A percentile compares a stretch with the other conserved stretches of the same genome.
Conservation (phyloP, 116 monocot genomes). For the Papilionanthe hybrid region DNA sequence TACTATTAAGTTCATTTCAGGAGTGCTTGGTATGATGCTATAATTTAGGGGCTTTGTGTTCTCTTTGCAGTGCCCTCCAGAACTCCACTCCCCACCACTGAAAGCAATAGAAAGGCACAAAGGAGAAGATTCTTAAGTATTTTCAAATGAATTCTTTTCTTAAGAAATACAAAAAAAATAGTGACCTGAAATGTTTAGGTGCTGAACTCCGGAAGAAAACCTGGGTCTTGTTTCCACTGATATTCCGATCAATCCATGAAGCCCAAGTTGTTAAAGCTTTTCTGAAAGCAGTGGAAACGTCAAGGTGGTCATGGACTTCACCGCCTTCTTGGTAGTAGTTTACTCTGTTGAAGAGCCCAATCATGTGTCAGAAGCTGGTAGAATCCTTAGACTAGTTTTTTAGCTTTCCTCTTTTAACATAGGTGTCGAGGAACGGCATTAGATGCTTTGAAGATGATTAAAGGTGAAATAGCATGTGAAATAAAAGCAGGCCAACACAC, state of each 20-base stretch:
- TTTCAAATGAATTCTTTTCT: background rate
- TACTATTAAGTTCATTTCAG: constrained; percentile 51
- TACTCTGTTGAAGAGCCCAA: constrained; percentile 25
- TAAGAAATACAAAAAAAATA: background rate
- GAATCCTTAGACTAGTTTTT: background rate
- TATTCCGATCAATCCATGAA: constrained; percentile 70
- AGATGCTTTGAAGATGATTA: too few relatives aligned
- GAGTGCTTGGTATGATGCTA: constrained; percentile 15
- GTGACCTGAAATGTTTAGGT: constrained; percentile 84
- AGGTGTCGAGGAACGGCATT: too few relatives aligned
- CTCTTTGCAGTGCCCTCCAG: constrained; percentile 89
- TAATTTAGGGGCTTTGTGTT: constrained; percentile 51
- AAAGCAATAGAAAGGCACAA: background rate
- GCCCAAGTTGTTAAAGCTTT: constrained; percentile 87
- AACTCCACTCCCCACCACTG: constrained; percentile 93
- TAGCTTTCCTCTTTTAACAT: too few relatives aligned
- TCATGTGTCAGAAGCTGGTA: background rate
- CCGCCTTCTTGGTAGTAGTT: constrained; percentile 91
- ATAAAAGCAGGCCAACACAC: too few relatives aligned
- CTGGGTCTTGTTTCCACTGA: constrained; percentile 44
- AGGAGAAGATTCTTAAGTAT: background rate
- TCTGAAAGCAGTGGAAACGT: constrained; percentile 57
- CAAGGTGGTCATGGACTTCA: constrained; percentile 59
- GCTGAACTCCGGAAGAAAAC: constrained; percentile 90
- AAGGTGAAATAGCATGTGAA: too few relatives aligned